phyloP scores from a whole-genome alignment of 768 basidiomycete genomes.

The Leccinum uliginosum region DNA sequence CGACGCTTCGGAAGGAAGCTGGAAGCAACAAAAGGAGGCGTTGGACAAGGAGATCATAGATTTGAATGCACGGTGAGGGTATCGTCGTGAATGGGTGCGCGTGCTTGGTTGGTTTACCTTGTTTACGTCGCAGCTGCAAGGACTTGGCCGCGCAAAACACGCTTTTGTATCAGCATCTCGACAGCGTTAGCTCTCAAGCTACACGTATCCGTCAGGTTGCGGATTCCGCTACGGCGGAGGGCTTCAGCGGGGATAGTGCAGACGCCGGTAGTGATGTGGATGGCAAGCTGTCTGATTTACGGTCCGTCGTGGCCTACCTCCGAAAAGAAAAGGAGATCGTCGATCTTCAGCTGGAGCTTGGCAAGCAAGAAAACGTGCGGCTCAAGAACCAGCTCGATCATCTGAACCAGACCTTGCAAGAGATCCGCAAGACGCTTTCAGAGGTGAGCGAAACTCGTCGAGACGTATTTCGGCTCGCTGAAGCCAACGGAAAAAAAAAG shows the following conservation, averaged over 20 bases:
- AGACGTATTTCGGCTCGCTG: background rate
- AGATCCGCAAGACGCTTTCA: conserved; percentile 63
- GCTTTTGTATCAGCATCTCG: conserved; percentile 78
- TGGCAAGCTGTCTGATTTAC: conserved; percentile 65
- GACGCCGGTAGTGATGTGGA: conserved; percentile 50
- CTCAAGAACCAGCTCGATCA: conserved; percentile 75
- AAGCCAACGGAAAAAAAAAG: conserved; percentile 22
- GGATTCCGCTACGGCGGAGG: conserved; percentile 40
- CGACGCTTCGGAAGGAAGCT: conserved; percentile 66
- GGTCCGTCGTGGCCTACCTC: conserved; percentile 75
- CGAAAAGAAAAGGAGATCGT: conserved; percentile 91
- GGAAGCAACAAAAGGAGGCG: conserved; percentile 73
- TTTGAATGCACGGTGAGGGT: conserved; percentile 59
- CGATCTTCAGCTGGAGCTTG: conserved; percentile 80
- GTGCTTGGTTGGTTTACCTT: background rate
- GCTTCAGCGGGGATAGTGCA: conserved; percentile 35
- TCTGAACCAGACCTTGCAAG: conserved; percentile 63
- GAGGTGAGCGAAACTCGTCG: conserved; percentile 43
- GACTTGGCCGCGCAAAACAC: conserved; percentile 75
- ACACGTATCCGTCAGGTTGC: conserved; percentile 73
- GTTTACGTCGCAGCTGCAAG: conserved; percentile 46
- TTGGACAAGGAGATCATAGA: conserved; percentile 76
- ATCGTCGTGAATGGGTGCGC: background rate
- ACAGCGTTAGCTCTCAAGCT: conserved; percentile 78
- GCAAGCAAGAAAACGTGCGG: conserved; percentile 70